Evolutionary conservation across 345 rosid species (phyloP), one percentile per base, ranked within the genome.

Genomic region (Jatropha curcas): DNA sequence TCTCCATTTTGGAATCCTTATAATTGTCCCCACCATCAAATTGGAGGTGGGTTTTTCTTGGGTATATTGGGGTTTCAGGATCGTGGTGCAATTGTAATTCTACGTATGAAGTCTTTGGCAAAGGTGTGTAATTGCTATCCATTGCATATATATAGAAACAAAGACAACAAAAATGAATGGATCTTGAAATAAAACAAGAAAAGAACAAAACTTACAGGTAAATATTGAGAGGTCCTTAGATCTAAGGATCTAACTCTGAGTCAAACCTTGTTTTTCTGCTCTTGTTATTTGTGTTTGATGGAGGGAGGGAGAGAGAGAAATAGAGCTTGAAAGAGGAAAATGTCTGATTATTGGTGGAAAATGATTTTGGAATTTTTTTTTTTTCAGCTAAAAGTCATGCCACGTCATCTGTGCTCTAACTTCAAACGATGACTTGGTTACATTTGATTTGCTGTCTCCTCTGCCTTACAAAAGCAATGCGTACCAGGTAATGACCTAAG

Each of bases 91-190:
- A 50, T 71, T 89, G 92, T 72, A 89, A 73, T 77, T 94, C 97
- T 16, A 85, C 85, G 65, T 75, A 80, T 3, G 91, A 82, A 50
- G 61, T 81, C 71, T 88, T 90, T 71, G 92, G 82, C 22, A 94
- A 74, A 34, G 81, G 83, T 33, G 88, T 79, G 80, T 94, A 92
- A 60, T 81, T 85, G 79, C 89, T 86, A 77, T 82, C 93, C 98
- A 93, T 93, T 53, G 1, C 24, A 28, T 33, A 19, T 1, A 12
- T 13, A 63, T 3, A 52, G 46, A 45, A 4, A 33, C 28, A 71
- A 17, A 10, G 20, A 61, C 17, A 68, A 25, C 17, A 41, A 1
- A 58, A 12, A 2, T 43, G 24, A 46, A 2, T 3, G 30, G 45
- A 65, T 1, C 33, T 60, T n/a, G 24, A 33, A 9, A 69, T 8